A percentile compares a stretch with the other conserved stretches of the same genome.
phyloP scores from a whole-genome alignment of 2,329 filamentous ascomycete genomes.

The Amauroascus niger region DNA sequence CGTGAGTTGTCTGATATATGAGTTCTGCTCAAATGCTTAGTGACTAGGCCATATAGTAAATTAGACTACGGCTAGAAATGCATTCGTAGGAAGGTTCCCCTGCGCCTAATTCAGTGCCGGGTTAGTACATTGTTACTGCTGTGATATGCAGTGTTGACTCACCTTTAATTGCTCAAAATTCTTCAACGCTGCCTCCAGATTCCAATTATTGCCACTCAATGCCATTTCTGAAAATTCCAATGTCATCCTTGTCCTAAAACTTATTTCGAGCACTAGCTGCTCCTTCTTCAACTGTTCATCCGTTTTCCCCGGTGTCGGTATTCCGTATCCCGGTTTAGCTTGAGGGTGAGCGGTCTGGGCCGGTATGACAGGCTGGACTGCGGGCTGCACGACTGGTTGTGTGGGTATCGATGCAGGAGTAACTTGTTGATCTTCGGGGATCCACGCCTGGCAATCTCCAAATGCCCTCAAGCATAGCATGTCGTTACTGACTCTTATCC shows the following conservation, averaged over 20 bases:
- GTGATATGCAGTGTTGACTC: slow-evolving; percentile 22
- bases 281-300: slow-evolving; percentile 52
- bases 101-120: slow-evolving; percentile 12
- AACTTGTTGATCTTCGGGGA: slow-evolving; percentile 30
- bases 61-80: slow-evolving; percentile 17
- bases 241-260: slow-evolving; percentile 70
- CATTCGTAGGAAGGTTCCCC: slow-evolving; percentile 17
- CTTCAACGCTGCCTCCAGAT: slow-evolving; percentile 62
- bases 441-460: slow-evolving; percentile 46
- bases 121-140: background rate
- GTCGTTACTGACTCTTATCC: slow-evolving; percentile 69
- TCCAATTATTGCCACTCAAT: slow-evolving; percentile 67
- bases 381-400: slow-evolving; percentile 24
- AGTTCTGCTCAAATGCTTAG: background rate
- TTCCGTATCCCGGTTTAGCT: slow-evolving; percentile 33
- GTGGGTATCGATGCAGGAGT: slow-evolving; percentile 23
- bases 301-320: slow-evolving; percentile 36
- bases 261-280: slow-evolving; percentile 61
- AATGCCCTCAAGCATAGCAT: slow-evolving; percentile 64
- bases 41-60: background rate
- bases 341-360: slow-evolving; percentile 20
- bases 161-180: slow-evolving; percentile 71
- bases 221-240: slow-evolving; percentile 71
- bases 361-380: slow-evolving; percentile 18
- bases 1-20: too few species aligned